These are phyloP conservation scores for Colletotrichum spinosum DNA, from an alignment of 2,329 filamentous ascomycete genomes.

Conservation along the genomic window DNA sequence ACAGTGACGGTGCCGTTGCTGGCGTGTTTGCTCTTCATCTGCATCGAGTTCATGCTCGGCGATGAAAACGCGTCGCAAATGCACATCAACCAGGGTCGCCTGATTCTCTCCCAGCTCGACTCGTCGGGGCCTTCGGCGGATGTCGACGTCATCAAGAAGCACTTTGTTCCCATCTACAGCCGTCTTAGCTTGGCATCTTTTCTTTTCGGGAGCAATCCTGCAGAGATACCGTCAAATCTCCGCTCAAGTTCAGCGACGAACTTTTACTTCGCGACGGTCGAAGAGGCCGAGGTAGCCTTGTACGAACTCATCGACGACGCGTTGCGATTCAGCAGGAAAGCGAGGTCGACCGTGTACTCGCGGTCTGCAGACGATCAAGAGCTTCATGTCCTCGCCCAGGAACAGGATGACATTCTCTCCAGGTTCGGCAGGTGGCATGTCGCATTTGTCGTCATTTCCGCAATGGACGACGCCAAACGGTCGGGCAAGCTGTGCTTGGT, in stretches of 20 bases:
- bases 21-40: conserved; percentile 63
- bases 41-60: conserved; percentile 65
- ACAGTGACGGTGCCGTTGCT: conserved; percentile 50
- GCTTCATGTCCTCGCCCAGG: conserved; percentile 42
- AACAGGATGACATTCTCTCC: conserved; percentile 49
- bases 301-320: conserved; percentile 55
- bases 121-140: conserved; percentile 41
- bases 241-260: conserved; percentile 44
- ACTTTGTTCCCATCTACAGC: conserved; percentile 57
- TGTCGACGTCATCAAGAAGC: conserved; percentile 52
- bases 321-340: conserved; percentile 49
- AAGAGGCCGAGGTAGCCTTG: conserved; percentile 46
- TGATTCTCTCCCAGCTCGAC: conserved; percentile 51
- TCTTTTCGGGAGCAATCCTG: conserved; percentile 52
- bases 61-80: conserved; percentile 58
- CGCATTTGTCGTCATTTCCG: conserved; percentile 45
- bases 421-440: conserved; percentile 45
- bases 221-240: conserved; percentile 50
- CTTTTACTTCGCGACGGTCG: conserved; percentile 46
- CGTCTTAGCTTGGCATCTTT: conserved; percentile 55
- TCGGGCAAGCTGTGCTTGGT: conserved; percentile 48
- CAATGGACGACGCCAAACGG: conserved; percentile 38
- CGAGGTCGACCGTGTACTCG: conserved; percentile 42
- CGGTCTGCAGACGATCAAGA: conserved; percentile 41
- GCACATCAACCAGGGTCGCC: conserved; percentile 57